Evolutionary conservation across 331 rosid genomes (phyloP).

Genomic region (Quercus phellos): DNA sequence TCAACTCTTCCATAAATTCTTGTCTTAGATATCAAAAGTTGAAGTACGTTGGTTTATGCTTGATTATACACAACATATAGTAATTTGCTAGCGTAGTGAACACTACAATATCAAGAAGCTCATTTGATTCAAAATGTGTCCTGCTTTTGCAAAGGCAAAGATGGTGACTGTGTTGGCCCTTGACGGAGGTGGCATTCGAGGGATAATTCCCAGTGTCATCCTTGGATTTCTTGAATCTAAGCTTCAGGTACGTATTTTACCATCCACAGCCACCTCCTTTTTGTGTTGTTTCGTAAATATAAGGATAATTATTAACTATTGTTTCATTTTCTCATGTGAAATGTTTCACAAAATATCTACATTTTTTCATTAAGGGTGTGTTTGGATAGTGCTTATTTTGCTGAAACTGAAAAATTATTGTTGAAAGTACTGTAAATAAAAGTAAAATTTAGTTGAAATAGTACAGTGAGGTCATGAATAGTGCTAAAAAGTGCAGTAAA

Average conservation of each 20-base stretch:
- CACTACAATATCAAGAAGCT: neutral
- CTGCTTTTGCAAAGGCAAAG: constrained; percentile 29
- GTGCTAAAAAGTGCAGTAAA: too few species aligned
- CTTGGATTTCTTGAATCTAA: constrained; percentile 57
- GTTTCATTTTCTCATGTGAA: too few species aligned
- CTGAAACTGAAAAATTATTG: too few species aligned
- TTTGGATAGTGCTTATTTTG: fast-evolving
- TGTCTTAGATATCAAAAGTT: neutral
- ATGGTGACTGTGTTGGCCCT: constrained; percentile 57
- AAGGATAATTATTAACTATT: too few species aligned
- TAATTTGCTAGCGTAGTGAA: neutral
- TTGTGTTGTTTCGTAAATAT: neutral
- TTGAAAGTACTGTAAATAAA: too few species aligned
- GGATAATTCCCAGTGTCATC: constrained; percentile 55
- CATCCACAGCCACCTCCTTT: neutral
- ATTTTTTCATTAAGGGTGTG: fast-evolving
- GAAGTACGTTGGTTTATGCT: neutral
- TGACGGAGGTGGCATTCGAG: constrained; percentile 72
- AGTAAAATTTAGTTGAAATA: too few species aligned
- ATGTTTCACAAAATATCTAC: too few species aligned
- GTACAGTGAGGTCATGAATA: fast-evolving
- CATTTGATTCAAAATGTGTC: neutral
- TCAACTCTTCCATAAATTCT: neutral
- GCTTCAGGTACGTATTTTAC: constrained; percentile 30
- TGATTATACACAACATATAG: too few species aligned